Conservation (phyloP, 306 rosid species). For the Begonia fuchsioides region DNA sequence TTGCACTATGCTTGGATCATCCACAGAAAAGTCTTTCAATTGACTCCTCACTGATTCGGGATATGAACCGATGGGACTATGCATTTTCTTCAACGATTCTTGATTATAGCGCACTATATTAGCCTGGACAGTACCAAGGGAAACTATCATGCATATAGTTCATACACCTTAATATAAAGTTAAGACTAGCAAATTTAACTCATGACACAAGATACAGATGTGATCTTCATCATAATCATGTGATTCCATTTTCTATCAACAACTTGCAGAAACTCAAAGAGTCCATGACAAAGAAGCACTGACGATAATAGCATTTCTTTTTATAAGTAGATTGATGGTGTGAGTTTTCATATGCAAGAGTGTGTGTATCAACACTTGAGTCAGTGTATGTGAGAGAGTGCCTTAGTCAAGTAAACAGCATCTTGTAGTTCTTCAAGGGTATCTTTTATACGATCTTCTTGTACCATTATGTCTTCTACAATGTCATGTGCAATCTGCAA, state of each 20-base stretch:
- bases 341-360: too few relatives aligned
- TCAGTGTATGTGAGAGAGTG: conserved; percentile 3
- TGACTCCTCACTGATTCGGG: conserved; percentile 43
- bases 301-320: too few relatives aligned
- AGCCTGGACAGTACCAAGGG: conserved; percentile 35
- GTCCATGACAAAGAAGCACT: too few relatives aligned
- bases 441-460: conserved; percentile 64
- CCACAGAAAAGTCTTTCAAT: conserved; percentile 29
- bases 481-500: conserved; percentile 75
- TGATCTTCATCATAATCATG: neutral
- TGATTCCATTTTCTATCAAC: neutral
- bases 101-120: conserved; percentile 69
- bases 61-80: conserved; percentile 35
- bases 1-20: conserved; percentile 29
- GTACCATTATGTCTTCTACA: conserved; percentile 69
- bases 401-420: conserved; percentile 91
- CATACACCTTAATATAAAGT: neutral
- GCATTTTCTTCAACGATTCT: conserved; percentile 60
- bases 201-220: neutral
- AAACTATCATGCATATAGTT: conserved; percentile 12
- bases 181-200: neutral
- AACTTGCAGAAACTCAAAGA: too few relatives aligned
- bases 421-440: conserved; percentile 79
- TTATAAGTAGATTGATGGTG: too few relatives aligned
- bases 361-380: neutral